Evolutionary conservation across 2,329 filamentous ascomycete genomes (phyloP).

Genomic region (Claviceps paspali): DNA sequence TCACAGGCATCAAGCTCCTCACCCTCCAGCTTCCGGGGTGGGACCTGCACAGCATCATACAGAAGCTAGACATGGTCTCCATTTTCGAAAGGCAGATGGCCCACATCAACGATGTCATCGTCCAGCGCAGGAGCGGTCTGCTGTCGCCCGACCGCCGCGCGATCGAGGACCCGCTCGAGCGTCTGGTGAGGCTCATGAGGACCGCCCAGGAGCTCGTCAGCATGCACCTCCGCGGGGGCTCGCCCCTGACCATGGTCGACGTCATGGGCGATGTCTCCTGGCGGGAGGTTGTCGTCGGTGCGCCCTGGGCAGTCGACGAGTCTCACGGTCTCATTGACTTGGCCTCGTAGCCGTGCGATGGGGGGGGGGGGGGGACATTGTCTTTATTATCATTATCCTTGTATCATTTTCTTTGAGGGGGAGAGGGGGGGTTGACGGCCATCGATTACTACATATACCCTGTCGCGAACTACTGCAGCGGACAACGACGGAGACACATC

Average conservation of each 20-base stretch:
- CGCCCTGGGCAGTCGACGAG: slow-evolving; percentile 5
- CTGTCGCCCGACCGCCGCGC: slow-evolving; percentile 7
- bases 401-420: too few relatives aligned
- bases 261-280: slow-evolving; percentile 9
- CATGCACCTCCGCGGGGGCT: slow-evolving; percentile 14
- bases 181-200: slow-evolving; percentile 17
- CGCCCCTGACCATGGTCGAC: slow-evolving; percentile 11
- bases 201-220: slow-evolving; percentile 16
- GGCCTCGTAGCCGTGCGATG: slow-evolving; percentile 2
- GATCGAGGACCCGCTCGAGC: slow-evolving; percentile 17
- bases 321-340: slow-evolving; percentile 1
- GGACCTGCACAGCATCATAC: slow-evolving; percentile 23
- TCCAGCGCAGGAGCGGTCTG: slow-evolving; percentile 14
- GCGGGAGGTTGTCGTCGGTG: slow-evolving; percentile 8
- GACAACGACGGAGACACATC: too few relatives aligned
- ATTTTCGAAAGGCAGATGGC: slow-evolving; percentile 15
- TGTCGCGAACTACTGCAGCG: too few relatives aligned
- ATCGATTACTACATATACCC: too few relatives aligned
- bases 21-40: slow-evolving; percentile 30
- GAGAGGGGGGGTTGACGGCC: too few relatives aligned
- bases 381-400: too few relatives aligned
- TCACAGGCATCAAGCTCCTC: slow-evolving; percentile 31
- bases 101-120: slow-evolving; percentile 16
- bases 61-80: slow-evolving; percentile 15
- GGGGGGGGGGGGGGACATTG: too few relatives aligned